Conservation (phyloP, 169 alveolate species). For the Amoebophrya sp. region DNA sequence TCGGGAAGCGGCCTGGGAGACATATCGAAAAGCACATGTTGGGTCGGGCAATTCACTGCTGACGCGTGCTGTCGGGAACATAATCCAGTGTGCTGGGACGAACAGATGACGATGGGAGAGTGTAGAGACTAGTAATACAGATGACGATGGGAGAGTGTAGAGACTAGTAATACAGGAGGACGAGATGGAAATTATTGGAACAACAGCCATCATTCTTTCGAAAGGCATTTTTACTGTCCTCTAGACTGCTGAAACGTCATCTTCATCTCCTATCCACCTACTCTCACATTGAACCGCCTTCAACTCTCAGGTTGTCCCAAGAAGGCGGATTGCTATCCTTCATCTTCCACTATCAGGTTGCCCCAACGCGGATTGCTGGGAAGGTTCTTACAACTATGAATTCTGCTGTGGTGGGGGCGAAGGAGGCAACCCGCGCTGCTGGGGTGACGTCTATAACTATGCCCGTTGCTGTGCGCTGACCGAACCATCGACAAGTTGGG, state of each 20-base stretch:
- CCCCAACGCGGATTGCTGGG: conserved; percentile 35
- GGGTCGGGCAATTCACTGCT: conserved; percentile 31
- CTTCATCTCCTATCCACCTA: no score
- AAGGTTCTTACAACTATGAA: conserved; percentile 18
- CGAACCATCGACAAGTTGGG: neutral
- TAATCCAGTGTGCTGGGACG: conserved; percentile 27
- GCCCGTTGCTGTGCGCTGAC: conserved; percentile 31
- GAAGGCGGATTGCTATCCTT: no score
- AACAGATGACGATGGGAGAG: conserved; percentile 5
- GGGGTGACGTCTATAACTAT: conserved; percentile 27
- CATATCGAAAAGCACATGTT: neutral
- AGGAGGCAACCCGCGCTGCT: conserved; percentile 26
- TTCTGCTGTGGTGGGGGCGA: conserved; percentile 18
- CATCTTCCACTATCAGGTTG: neutral
- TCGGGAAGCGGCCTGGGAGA: conserved; percentile 2
- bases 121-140: no score
- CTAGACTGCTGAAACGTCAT: no score
- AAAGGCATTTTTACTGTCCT: no score
- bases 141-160: conserved; percentile 24
- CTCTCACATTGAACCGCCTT: no score
- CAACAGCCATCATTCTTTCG: no score
- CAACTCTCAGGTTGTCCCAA: no score
- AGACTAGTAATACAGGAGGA: no score
- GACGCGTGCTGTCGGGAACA: neutral
- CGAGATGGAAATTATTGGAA: no score